Evolutionary conservation across 1,139 yeast genomes (phyloP), one percentile per base, ranked within the genome.

Genomic region (Diutina neorugosa): DNA sequence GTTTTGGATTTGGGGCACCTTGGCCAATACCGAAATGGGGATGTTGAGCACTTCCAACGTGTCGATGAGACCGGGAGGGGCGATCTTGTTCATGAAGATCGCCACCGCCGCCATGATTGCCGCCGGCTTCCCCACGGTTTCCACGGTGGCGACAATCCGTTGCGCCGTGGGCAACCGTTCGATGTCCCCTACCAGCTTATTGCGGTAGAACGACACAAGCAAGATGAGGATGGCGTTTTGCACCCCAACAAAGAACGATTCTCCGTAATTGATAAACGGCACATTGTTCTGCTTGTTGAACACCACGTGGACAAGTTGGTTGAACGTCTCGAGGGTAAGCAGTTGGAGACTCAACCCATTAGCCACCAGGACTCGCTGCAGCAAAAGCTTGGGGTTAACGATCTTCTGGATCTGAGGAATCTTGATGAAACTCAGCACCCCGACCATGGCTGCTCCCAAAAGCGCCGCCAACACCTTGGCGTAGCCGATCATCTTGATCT

Each of bases 1-100:
- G 51, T 71, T 65, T 50, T 63, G 60, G 54, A 82, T 78, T 61
- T 82, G 87, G 1, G 86, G 85, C 40, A 81, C 57, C 61, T 80
- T 81, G 51, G 83, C 73, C 19, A 73, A 61, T 19, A 81, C 69
- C 8, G 77, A 68, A 50, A 82, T 63, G 9, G 87, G 87, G 53
- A 81, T 78, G 49, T 77, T 75, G 54, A 76, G 63, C 18, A 76
- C 69, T 58, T 81, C 82, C 55, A 82, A 69, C n/a, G 25, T n/a
- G 40, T 46, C 19, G 27, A 74, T 60, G 52, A 70, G 58, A 6
- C 59, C 55, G 2, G 63, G 54, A 5, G 78, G 76, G 1, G 71
- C 70, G 5, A 70, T 47, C 55, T 69, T 66, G 49, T 68, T 60
- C 53, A 73, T 62, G 52, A 70, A 63, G 8, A 72, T 53, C 11